phyloP scores from a whole-genome alignment of 106 monocot species.

The Amphibolis antarctica region DNA sequence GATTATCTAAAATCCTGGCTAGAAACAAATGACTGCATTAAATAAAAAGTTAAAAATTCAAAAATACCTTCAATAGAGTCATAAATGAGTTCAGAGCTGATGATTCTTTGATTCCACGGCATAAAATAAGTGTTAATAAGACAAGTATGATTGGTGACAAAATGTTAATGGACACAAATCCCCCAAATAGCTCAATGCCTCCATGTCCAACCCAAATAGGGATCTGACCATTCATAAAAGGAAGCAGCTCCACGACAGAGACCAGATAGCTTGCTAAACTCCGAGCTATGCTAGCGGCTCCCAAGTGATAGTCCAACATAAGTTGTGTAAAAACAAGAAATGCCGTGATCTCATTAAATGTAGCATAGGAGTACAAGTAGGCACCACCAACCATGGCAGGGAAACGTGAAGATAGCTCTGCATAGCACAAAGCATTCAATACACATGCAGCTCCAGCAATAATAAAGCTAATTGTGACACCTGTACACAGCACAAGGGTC shows the following conservation, averaged over 20 bases:
- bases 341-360: constrained; percentile 88
- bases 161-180: constrained; percentile 73
- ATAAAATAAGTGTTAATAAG: constrained; percentile 66
- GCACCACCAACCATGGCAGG: constrained; percentile 96
- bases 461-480: constrained; percentile 85
- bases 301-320: constrained; percentile 97
- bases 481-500: constrained; percentile 21
- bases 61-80: constrained; percentile 70
- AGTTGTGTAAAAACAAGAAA: constrained; percentile 91
- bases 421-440: constrained; percentile 93
- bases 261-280: constrained; percentile 85
- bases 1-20: too few relatives aligned
- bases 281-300: constrained; percentile 92
- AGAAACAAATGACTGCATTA: too few relatives aligned
- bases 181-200: constrained; percentile 74
- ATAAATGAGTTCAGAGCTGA: constrained; percentile 73
- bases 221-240: constrained; percentile 56
- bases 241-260: constrained; percentile 68
- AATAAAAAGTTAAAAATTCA: too few relatives aligned
- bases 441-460: constrained; percentile 86
- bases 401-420: constrained; percentile 82
- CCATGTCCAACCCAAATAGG: constrained; percentile 91
- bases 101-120: constrained; percentile 83
- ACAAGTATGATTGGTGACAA: constrained; percentile 73
- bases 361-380: constrained; percentile 83